Evolutionary conservation across 352 stramenopile genomes (phyloP).

Genomic region (Poterioochromonas sp.): DNA sequence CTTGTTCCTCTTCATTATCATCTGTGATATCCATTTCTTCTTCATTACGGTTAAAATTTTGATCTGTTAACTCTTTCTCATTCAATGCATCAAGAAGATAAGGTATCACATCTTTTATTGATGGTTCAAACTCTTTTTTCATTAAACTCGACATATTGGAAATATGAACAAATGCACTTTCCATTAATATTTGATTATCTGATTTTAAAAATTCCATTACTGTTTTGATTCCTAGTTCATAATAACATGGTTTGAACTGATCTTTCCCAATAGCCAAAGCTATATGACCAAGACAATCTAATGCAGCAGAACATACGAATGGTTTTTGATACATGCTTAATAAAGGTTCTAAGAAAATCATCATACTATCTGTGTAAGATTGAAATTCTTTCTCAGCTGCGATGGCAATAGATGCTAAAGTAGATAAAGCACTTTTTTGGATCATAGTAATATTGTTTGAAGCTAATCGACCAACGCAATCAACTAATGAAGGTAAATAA

Average conservation of each 20-base stretch:
- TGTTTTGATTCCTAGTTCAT: constrained; percentile 76
- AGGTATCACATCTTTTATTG: constrained; percentile 66
- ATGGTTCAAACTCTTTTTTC: constrained; percentile 51
- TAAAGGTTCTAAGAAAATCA: constrained; percentile 51
- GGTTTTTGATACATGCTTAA: constrained; percentile 81
- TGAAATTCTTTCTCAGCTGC: constrained; percentile 91
- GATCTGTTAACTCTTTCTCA: too few species aligned
- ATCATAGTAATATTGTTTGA: constrained; percentile 71
- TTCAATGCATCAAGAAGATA: too few species aligned
- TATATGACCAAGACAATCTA: constrained; percentile 96
- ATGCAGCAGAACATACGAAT: too few species aligned
- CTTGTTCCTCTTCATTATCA: constrained; percentile 57
- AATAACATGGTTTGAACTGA: constrained; percentile 80
- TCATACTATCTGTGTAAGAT: constrained; percentile 81
- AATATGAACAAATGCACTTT: constrained; percentile 95
- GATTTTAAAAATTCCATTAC: constrained; percentile 82
- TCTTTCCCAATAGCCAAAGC: constrained; percentile 89
- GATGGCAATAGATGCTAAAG: constrained; percentile 87
- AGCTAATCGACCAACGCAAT: constrained; percentile 84
- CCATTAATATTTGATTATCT: constrained; percentile 88
- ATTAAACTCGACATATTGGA: constrained; percentile 95
- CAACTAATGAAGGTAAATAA: constrained; percentile 85
- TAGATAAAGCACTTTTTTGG: constrained; percentile 87
- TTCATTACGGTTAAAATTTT: constrained; percentile 56
- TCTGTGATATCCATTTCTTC: constrained; percentile 6